These are phyloP conservation scores for Lentinula sp. DNA, from an alignment of 768 basidiomycete genomes.

Conservation along the genomic window DNA sequence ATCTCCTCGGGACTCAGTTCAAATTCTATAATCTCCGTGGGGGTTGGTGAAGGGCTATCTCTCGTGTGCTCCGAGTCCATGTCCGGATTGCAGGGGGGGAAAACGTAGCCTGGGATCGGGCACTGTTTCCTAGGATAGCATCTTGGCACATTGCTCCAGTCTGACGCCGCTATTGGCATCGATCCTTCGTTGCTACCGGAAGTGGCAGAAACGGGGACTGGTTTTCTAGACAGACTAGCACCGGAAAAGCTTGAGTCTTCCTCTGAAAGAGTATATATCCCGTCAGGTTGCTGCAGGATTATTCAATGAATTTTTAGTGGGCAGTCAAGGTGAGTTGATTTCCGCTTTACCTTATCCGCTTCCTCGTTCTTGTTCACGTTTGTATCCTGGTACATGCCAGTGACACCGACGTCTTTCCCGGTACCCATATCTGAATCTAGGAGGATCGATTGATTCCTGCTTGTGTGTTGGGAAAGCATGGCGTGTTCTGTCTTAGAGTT, in stretches of 20 bases:
- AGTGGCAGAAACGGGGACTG: background rate
- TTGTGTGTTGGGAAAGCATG: background rate
- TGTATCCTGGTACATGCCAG: background rate
- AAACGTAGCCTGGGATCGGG: background rate
- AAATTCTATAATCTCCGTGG: background rate
- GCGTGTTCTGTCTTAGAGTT: background rate
- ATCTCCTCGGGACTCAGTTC: background rate
- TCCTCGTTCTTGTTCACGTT: background rate
- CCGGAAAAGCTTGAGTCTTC: background rate
- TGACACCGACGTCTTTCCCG: background rate
- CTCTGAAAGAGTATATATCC: background rate
- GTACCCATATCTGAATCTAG: background rate
- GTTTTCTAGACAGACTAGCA: background rate
- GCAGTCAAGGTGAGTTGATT: background rate
- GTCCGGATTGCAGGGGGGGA: background rate
- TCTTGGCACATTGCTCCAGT: background rate
- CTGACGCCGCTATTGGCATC: background rate
- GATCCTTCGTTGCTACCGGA: background rate
- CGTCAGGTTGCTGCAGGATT: too few species aligned
- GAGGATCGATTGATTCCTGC: background rate
- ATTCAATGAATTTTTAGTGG: background rate
- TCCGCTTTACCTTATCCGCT: background rate
- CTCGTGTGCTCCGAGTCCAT: background rate
- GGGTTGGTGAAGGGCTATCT: background rate
- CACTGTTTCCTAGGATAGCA: background rate